Evolutionary conservation across 768 basidiomycete species (phyloP).

Genomic region (Hemileccinum rubropunctum): DNA sequence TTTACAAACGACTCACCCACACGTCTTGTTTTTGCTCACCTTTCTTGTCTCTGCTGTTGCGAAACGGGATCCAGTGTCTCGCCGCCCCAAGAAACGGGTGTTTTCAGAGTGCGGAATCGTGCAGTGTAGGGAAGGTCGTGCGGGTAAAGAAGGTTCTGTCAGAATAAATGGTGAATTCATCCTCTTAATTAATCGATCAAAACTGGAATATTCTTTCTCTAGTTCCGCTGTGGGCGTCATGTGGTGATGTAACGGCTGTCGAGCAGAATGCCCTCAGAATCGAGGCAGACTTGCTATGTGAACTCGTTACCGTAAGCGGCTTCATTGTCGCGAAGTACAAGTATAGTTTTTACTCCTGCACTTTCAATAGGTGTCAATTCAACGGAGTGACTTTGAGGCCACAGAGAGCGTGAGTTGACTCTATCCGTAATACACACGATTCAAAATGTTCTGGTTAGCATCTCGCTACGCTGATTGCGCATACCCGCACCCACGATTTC

Average conservation of each 20-base stretch:
- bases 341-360: neutral
- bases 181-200: neutral
- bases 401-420: slow-evolving; percentile 50
- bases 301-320: slow-evolving; percentile 57
- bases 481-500: slow-evolving; percentile 55
- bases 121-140: slow-evolving; percentile 44
- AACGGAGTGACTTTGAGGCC: slow-evolving; percentile 64
- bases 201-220: neutral
- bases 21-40: slow-evolving; percentile 58
- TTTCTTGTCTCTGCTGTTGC: slow-evolving; percentile 66
- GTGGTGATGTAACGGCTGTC: slow-evolving; percentile 46
- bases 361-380: slow-evolving; percentile 56
- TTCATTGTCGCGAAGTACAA: neutral
- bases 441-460: slow-evolving; percentile 19
- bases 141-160: slow-evolving; percentile 21
- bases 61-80: slow-evolving; percentile 71
- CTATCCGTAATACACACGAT: neutral
- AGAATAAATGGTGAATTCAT: slow-evolving; percentile 13
- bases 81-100: slow-evolving; percentile 68
- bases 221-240: slow-evolving; percentile 59
- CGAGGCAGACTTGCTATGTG: slow-evolving; percentile 69
- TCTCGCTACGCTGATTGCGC: slow-evolving; percentile 53
- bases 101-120: slow-evolving; percentile 64
- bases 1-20: slow-evolving; percentile 66
- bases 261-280: slow-evolving; percentile 54